A percentile compares a stretch with the other conserved stretches of the same genome.
These are phyloP conservation scores for Globisporangium cystogenes DNA, from an alignment of 352 stramenopile species.

Conservation along the genomic window DNA sequence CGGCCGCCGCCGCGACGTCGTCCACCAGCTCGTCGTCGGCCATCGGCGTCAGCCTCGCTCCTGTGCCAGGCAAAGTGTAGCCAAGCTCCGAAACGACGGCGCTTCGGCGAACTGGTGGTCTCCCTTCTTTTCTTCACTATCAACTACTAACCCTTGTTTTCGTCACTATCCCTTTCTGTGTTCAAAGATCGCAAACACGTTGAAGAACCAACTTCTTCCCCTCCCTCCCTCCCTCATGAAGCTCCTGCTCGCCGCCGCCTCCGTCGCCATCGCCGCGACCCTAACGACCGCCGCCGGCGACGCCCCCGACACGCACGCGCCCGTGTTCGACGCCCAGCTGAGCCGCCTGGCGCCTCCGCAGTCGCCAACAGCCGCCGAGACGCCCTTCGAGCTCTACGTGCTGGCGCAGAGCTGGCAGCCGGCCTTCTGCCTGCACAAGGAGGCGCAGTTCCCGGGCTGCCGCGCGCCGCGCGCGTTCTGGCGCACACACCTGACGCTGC, in stretches of 20 bases:
- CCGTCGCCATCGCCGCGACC: neutral
- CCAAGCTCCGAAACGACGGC: neutral
- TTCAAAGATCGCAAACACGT: too few relatives aligned
- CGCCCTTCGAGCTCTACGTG: constrained; percentile 86
- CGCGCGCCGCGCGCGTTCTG: constrained; percentile 56
- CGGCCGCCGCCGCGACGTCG: neutral
- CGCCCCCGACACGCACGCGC: neutral
- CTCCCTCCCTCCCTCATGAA: neutral
- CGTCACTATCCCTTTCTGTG: too few relatives aligned
- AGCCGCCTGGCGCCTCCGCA: neutral
- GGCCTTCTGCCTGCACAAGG: constrained; percentile 71
- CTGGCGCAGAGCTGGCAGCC: constrained; percentile 89
- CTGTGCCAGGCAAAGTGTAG: neutral
- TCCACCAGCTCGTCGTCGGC: neutral
- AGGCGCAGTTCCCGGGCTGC: constrained; percentile 65
- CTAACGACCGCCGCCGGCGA: neutral
- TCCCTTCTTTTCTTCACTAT: too few relatives aligned
- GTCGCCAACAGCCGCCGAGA: neutral
- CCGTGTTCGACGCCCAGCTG: neutral
- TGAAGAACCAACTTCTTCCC: neutral
- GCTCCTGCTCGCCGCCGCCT: neutral
- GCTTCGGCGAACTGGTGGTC: too few relatives aligned
- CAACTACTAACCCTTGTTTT: too few relatives aligned
- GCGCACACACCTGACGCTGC: constrained; percentile 83
- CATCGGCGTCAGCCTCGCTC: neutral